A percentile compares a stretch with the other conserved stretches of the same genome.
phyloP scores from a whole-genome alignment of 2,329 filamentous ascomycete genomes.

The Phyllosticta capitalensis region DNA sequence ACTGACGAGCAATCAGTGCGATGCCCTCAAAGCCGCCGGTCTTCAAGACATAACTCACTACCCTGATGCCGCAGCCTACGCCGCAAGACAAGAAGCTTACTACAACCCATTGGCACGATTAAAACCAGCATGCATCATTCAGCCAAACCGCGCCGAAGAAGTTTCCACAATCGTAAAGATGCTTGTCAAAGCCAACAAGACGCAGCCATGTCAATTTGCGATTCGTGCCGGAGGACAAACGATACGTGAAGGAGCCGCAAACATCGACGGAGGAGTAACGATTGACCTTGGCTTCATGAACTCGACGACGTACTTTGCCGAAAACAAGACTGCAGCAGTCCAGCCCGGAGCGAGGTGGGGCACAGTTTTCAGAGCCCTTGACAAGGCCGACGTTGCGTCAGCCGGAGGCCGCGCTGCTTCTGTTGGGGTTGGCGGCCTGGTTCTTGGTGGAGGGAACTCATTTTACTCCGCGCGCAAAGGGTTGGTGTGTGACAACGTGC shows the following conservation, averaged over 20 bases:
- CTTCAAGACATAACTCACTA: not conserved
- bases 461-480: not conserved
- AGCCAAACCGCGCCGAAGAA: not conserved
- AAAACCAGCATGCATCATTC: not conserved
- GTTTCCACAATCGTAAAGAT: not conserved
- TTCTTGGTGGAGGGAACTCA: constrained; percentile 15
- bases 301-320: constrained; percentile 15
- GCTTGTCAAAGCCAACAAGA: not conserved
- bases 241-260: constrained; percentile 18
- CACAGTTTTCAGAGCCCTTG: constrained; percentile 18
- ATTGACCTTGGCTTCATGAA: constrained; percentile 21
- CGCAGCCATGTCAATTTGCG: constrained; percentile 2
- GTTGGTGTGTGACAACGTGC: constrained; percentile 1
- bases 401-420: constrained; percentile 17
- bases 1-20: not conserved
- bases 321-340: constrained; percentile 16
- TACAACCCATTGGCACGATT: not conserved
- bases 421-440: constrained; percentile 19
- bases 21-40: not conserved
- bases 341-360: constrained; percentile 20
- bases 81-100: not conserved
- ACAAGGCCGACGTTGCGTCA: constrained; percentile 15
- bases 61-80: not conserved
- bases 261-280: constrained; percentile 20
- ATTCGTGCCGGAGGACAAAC: constrained; percentile 16